These are phyloP conservation scores for Aquilaria agallochum DNA, from an alignment of 441 rosid genomes.

Conservation along the genomic window DNA sequence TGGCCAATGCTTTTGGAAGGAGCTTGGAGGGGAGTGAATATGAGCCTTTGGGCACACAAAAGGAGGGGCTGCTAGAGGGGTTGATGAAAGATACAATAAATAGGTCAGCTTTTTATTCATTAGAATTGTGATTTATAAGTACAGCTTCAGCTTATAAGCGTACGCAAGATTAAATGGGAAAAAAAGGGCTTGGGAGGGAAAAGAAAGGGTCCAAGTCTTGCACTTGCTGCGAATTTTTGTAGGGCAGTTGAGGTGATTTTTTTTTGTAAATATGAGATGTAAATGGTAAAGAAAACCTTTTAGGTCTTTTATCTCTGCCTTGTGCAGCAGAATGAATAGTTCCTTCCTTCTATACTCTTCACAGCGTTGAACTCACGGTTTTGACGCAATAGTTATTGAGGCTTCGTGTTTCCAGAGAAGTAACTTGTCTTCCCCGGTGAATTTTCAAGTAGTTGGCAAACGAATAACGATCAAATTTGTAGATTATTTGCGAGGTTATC, in stretches of 20 bases:
- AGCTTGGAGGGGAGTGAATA: too few relatives aligned
- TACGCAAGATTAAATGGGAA: neutral
- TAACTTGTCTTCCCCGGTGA: too few relatives aligned
- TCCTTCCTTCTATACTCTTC: too few relatives aligned
- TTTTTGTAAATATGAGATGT: constrained; percentile 62
- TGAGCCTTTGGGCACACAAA: neutral
- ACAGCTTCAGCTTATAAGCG: constrained; percentile 10
- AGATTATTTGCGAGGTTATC: too few relatives aligned
- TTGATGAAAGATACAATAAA: neutral
- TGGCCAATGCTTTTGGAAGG: too few relatives aligned
- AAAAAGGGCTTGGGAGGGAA: constrained; percentile 9
- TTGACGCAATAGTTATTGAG: too few relatives aligned
- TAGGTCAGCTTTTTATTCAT: constrained; percentile 4
- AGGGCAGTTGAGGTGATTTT: constrained; percentile 38
- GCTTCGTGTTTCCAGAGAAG: too few relatives aligned
- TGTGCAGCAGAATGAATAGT: too few relatives aligned
- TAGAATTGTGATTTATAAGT: constrained; percentile 1
- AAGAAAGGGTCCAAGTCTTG: constrained; percentile 8
- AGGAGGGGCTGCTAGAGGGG: neutral
- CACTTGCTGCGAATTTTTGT: constrained; percentile 36
- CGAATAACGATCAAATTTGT: too few relatives aligned
- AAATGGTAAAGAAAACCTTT: constrained; percentile 30
- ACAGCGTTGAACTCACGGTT: too few relatives aligned
- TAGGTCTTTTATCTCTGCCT: neutral
- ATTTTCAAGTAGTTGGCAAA: too few relatives aligned